These are phyloP conservation scores for Amauroascus verrucosus DNA, from an alignment of 2,329 filamentous ascomycete genomes.

Conservation along the genomic window DNA sequence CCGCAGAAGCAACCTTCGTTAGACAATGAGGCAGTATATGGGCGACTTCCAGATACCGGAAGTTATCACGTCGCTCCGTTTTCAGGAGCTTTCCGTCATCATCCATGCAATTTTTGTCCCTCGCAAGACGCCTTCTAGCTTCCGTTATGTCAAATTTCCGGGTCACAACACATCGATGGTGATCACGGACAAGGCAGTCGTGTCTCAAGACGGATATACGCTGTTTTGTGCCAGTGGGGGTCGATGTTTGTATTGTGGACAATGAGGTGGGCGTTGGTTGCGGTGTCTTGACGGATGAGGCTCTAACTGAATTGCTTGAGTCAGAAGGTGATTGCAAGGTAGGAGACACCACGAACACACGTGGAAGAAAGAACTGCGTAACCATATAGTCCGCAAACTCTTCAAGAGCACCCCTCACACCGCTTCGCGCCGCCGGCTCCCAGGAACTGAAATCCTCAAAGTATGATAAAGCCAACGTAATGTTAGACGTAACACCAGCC, in stretches of 20 bases:
- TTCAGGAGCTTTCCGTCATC: constrained; percentile 5
- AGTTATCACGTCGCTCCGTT: neutral
- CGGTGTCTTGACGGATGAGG: constrained; percentile 16
- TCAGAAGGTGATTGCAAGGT: constrained; percentile 9
- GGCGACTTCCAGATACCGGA: constrained; percentile 7
- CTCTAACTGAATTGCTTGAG: constrained; percentile 15
- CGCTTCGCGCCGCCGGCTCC: constrained; percentile 2
- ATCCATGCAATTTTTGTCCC: constrained; percentile 4
- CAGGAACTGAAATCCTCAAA: constrained; percentile 13
- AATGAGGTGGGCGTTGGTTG: constrained; percentile 16
- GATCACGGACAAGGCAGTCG: constrained; percentile 15
- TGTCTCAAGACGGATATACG: constrained; percentile 13
- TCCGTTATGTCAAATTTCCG: constrained; percentile 2
- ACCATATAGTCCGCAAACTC: constrained; percentile 20
- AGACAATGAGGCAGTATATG: constrained; percentile 14
- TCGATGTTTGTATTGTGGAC: constrained; percentile 5
- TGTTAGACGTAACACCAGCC: constrained; percentile 3
- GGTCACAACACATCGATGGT: constrained; percentile 16
- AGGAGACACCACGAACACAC: constrained; percentile 9
- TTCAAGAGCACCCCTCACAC: constrained; percentile 9
- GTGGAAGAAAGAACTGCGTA: constrained; percentile 17
- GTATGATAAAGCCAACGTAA: constrained; percentile 11
- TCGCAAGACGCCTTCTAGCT: constrained; percentile 8
- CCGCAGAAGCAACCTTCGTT: constrained; percentile 16
- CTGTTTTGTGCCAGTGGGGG: neutral